These are phyloP conservation scores for Vitis vinifera DNA, from an alignment of 164 flowering plant genomes.

Conservation along the genomic window ASM3070453v1 NC_081812.1:21019501-21020000, in stretches of 20 bases:
- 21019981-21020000: too few relatives aligned
- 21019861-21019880: too few relatives aligned
- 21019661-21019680: background rate
- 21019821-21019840: too few relatives aligned
- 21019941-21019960: too few relatives aligned
- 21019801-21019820: too few relatives aligned
- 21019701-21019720: background rate
- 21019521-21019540: slow-evolving; percentile 75
- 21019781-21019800: too few relatives aligned
- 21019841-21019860: too few relatives aligned
- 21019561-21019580: slow-evolving; percentile 88
- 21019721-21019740: background rate
- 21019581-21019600: slow-evolving; percentile 94
- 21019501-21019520: slow-evolving; percentile 95
- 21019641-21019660: slow-evolving; percentile 49
- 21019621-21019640: slow-evolving; percentile 69
- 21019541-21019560: slow-evolving; percentile 73
- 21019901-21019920: too few relatives aligned
- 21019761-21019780: too few relatives aligned
- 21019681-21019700: background rate
- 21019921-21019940: too few relatives aligned
- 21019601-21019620: slow-evolving; percentile 97
- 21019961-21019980: too few relatives aligned
- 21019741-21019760: background rate
- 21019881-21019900: too few relatives aligned